Base-by-base conservation (phyloP, 805 yeast species). In the Yarrowia phangngaensis region DNA sequence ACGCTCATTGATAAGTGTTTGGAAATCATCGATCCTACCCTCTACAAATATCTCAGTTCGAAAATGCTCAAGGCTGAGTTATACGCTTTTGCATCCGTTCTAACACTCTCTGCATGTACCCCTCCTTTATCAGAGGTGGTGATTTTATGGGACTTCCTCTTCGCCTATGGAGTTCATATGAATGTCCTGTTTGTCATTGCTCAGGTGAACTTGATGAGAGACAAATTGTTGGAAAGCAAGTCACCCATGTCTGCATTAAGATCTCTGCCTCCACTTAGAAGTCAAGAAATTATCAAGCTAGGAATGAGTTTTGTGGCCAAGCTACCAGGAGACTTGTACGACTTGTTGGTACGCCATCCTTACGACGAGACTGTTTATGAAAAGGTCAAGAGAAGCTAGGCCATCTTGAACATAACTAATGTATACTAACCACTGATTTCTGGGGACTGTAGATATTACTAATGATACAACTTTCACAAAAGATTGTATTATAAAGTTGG, bases 151-250 rank as follows among this genome's bases (percentile, higher is more conserved):
- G 97, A 88, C 62, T 84, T 88, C 55, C 66, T 87, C 57, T 83
- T 88, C 64, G 95, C 96, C 3, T 88, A 85, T 58, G 97, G 97
- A 0, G 78, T 84, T 14, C 95, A 89, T 59, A 74, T 87, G 80
- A 88, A 89, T 64, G 75, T 89, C 20, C 68, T 89, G 28, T 83
- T 87, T 56, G 78, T 88, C 3, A 85, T 87, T 7, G 90, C 96
- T 2, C 95, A 85, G 61, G 66, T 88, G 16, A 78, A 84, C 4
- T 69, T 82, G 31, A 80, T 83, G 52, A 69, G 96, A 51, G 73
- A 79, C 8, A 66, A 72, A 22, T 66, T 88, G n/a, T 63, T 89
- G 50, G 67, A 66, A 12, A 71, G 82, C 7, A 64, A 62, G 20
- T 82, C 65, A 43, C 96, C 96, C 9, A 87, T 87, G 86, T 70